Percentiles rank a stretch among this genome's conserved stretches.
These are phyloP conservation scores for Cercospora brassicicola DNA, from an alignment of 2,329 filamentous ascomycete genomes.

Conservation along the genomic window DNA sequence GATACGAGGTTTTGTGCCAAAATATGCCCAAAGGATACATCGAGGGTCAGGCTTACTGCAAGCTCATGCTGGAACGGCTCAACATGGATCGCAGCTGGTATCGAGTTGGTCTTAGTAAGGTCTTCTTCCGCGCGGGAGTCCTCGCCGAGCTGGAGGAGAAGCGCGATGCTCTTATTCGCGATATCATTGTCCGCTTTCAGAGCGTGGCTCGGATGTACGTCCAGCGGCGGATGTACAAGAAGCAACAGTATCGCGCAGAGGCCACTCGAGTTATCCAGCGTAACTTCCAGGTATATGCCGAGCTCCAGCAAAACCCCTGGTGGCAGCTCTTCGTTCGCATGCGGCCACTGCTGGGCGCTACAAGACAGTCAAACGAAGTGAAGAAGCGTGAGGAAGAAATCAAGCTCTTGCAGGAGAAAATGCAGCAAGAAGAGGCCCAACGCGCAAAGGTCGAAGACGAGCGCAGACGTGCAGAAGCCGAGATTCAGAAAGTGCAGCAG, in stretches of 20 bases:
- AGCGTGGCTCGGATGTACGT: slow-evolving; percentile 87
- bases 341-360: slow-evolving; percentile 90
- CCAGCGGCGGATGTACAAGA: slow-evolving; percentile 83
- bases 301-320: slow-evolving; percentile 91
- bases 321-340: slow-evolving; percentile 94
- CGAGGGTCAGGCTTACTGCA: slow-evolving; percentile 82
- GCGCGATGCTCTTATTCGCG: slow-evolving; percentile 84
- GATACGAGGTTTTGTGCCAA: slow-evolving; percentile 90
- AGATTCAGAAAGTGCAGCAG: slow-evolving; percentile 87
- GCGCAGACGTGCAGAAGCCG: slow-evolving; percentile 77
- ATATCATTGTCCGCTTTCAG: slow-evolving; percentile 93
- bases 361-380: slow-evolving; percentile 86
- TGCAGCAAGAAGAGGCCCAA: slow-evolving; percentile 71
- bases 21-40: slow-evolving; percentile 87
- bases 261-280: slow-evolving; percentile 91
- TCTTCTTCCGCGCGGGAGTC: slow-evolving; percentile 96
- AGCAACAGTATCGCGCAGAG: slow-evolving; percentile 89
- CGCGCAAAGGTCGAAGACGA: slow-evolving; percentile 86
- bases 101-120: slow-evolving; percentile 91
- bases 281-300: slow-evolving; percentile 89
- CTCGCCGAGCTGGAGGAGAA: slow-evolving; percentile 96
- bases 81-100: slow-evolving; percentile 82
- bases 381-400: slow-evolving; percentile 96
- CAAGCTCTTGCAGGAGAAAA: slow-evolving; percentile 77
- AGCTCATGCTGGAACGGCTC: slow-evolving; percentile 85